Evolutionary conservation across 78 protist genomes (phyloP), one percentile per base, ranked within the genome.

Genomic region (Pelomyxa schiedti): DNA sequence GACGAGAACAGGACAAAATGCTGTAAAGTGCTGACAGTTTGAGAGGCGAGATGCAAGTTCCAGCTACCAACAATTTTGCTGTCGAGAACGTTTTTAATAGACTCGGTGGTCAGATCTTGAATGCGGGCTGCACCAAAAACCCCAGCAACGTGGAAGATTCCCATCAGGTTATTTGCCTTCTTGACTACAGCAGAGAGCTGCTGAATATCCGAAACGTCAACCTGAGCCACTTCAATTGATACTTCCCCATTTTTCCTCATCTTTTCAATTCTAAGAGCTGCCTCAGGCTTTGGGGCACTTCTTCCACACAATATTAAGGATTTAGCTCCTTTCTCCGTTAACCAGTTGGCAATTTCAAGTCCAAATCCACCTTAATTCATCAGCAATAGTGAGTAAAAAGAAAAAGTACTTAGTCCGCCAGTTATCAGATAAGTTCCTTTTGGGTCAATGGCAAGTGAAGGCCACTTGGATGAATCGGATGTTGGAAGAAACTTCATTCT

Each of bases 1-100:
- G 75, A 65, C 4, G 78, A 72, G 7, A 53, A 38, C 30, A 74
- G 70, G 53, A 80, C 53, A 29, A 69, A 73, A 29, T 2, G 3
- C 42, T n/a, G 74, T 40, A 29, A 69, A 73, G 36, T 2, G 3
- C 42, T n/a, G 69, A 30, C 65, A 32, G 4, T 32, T 47, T 16
- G 58, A 24, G 58, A 16, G 32, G 58, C 58, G 58, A 16, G 58
- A 16, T 47, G 58, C 58, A 47, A 16, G 58, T 47, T 16, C 58
- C 16, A 16, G 32, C 32, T 16, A 16, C 32, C 58, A 16, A 16
- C 32, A 16, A 16, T 16, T 16, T 47, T 47, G 58, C 32, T 16
- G 58, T 16, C 58, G 58, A 47, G 32, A 47, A 16, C 16, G 58
- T 16, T 16, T 16, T 47, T 16, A 16, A 16, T 16, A 16, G 16